Evolutionary conservation across 257 asterid genomes (phyloP), one percentile per base, ranked within the genome.

Genomic region (Jacaranda mimosifolia): DNA sequence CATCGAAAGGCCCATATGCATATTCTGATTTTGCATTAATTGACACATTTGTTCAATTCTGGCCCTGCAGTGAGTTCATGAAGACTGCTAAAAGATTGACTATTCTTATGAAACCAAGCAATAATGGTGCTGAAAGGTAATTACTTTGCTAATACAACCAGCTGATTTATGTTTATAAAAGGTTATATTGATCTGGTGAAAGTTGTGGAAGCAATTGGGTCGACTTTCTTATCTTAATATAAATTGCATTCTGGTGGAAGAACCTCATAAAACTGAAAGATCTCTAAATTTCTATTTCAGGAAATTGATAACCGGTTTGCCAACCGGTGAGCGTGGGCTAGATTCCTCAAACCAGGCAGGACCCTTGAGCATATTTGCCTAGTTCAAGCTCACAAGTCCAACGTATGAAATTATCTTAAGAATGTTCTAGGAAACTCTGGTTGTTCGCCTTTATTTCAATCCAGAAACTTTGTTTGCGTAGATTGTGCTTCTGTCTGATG

Each of bases 331-430:
- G 79, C 92, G 97, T 9, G 96, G 98, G 77, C 91, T 93, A n/a
- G 96, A 87, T 81, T 91, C 98, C 13, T 89, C 98, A 49, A 89
- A 87, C 79, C 91, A 85, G 82, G 69, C 97, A 8, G 98, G 98
- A 51, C 86, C 88, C 3, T 72, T 92, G 68, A 86, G 97, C 88
- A 89, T 92, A 79, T 89, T 86, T 56, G 97, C 93, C 0, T 92
- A 89, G 84, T n/a, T 38, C 15, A 56, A 62, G 64, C 38, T 3
- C 26, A 60, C 52, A 14, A 57, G 45, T 64, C 32, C 51, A 5
- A 77, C 63, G 77, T 38, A 35, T 14, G 19, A 13, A 60, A 63
- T 18, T 35, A 11, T 17, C 36, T 26, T 15, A 73, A 51, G 58
- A 72, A 79, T 39, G 51, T 70, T 56, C 11, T 8, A 70, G 58